These are phyloP conservation scores for Backusella mclennaniae DNA, from an alignment of 192 early-diverging fungal genomes.

Conservation along the genomic window DNA sequence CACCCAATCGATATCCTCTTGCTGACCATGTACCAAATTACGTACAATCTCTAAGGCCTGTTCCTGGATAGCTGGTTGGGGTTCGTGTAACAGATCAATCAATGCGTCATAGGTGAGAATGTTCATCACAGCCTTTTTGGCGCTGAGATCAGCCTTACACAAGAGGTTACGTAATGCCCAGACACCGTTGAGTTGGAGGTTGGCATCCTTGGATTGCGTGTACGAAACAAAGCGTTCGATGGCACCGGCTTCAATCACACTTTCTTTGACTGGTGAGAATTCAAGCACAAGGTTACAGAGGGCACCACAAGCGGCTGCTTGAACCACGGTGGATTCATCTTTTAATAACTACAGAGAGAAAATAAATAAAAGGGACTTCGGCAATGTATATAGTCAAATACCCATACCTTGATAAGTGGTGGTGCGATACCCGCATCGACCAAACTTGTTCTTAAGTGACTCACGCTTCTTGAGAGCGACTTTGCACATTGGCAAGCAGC, in stretches of 20 bases:
- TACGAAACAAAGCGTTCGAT: constrained; percentile 69
- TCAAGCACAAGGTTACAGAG: constrained; percentile 86
- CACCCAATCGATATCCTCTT: constrained; percentile 40
- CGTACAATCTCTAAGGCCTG: constrained; percentile 74
- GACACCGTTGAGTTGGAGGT: constrained; percentile 66
- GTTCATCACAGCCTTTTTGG: constrained; percentile 67
- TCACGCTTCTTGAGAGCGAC: constrained; percentile 74
- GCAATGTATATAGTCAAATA: too few relatives aligned
- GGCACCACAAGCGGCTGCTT: constrained; percentile 68
- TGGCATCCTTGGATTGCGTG: constrained; percentile 43
- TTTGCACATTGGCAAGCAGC: constrained; percentile 82
- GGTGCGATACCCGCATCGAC: constrained; percentile 73
- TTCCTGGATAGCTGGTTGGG: constrained; percentile 63
- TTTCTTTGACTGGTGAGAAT: constrained; percentile 78
- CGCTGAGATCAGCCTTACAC: constrained; percentile 62
- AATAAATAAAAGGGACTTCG: neutral
- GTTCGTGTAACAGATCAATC: constrained; percentile 58
- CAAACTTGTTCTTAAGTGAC: constrained; percentile 70
- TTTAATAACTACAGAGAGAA: constrained; percentile 44
- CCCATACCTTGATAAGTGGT: constrained; percentile 62
- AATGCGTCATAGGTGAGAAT: constrained; percentile 64
- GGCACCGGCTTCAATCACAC: constrained; percentile 69
- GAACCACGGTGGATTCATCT: constrained; percentile 61
- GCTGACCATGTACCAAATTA: constrained; percentile 64
- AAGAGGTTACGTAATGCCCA: constrained; percentile 85